Evolutionary conservation across 1,139 yeast species (phyloP), one percentile per base, ranked within the genome.

Genomic region (Geotrichum phurueaensis): DNA sequence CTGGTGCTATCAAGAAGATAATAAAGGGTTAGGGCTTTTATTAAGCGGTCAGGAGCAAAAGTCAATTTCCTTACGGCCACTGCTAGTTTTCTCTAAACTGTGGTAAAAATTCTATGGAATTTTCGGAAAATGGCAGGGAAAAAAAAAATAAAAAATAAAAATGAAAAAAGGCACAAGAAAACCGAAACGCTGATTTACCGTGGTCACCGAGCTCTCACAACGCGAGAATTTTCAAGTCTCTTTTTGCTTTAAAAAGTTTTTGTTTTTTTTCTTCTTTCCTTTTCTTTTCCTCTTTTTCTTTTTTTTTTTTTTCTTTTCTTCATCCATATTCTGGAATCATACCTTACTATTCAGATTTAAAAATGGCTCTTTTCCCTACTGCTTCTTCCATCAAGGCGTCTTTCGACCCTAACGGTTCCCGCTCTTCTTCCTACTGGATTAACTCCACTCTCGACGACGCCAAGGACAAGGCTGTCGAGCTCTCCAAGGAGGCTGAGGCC

Each of bases 291-390:
- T 54, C 59, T 60, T 53, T 53, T 59, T 53, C 54, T 53, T 45
- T 47, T 56, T 54, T 54, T 60, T 59, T 54, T 60, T 60, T 59
- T 54, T 59, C 47, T 60, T 54, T 54, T 56, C 50, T 51, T 48
- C 43, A 53, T 51, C 60, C 61, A 45, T 47, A 29, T 56, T 31
- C 50, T 48, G 45, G 29, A 45, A 45, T 31, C 53, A 15, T 15
- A 39, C 18, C 36, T 47, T 13, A 33, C 52, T 15, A 36, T 18
- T 31, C 31, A 54, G 55, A 51, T 43, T 25, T 49, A 61, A 61
- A 65, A 63, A 75, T 75, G 77, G 75, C 72, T 63, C 70, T 73
- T 60, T 75, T 75, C 72, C 78, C 78, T 43, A 72, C 77, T 61
- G 68, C 71, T 45, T 65, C 69, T 63, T 66, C 75, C 67, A 68